Evolutionary conservation across 2,329 filamentous ascomycete genomes (phyloP).

Genomic region (Coniochaeta hoffmannii): DNA sequence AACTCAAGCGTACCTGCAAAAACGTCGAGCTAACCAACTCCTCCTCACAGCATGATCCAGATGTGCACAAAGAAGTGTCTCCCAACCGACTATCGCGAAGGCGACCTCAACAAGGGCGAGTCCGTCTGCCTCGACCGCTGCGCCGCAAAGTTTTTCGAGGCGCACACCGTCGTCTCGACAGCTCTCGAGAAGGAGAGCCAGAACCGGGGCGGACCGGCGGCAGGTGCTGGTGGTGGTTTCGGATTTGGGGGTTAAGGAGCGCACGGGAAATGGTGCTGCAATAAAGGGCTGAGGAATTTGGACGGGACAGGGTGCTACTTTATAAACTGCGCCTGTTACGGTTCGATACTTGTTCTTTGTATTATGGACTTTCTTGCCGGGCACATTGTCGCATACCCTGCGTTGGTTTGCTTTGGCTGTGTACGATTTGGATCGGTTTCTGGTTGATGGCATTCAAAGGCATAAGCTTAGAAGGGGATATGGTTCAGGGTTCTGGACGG

Average conservation of each 20-base stretch:
- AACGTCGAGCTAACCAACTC: neutral
- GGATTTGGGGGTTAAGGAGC: constrained; percentile 3
- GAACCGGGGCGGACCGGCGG: constrained; percentile 48
- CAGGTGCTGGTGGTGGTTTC: constrained; percentile 36
- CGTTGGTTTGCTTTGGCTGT: neutral
- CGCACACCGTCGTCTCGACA: constrained; percentile 95
- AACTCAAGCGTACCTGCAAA: neutral
- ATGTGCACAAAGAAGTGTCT: constrained; percentile 94
- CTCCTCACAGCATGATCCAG: constrained; percentile 60
- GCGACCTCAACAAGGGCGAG: constrained; percentile 97
- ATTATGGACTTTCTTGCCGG: neutral
- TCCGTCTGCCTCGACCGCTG: constrained; percentile 97
- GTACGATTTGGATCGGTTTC: neutral
- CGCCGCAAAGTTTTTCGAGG: constrained; percentile 96
- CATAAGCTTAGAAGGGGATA: neutral
- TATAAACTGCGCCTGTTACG: no score
- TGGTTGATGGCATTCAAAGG: neutral
- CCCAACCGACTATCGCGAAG: constrained; percentile 85
- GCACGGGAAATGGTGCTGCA: no score
- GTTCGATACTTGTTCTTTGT: neutral
- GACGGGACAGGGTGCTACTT: no score
- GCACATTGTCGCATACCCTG: neutral
- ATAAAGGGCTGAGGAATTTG: neutral
- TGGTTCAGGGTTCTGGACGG: neutral
- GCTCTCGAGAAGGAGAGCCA: constrained; percentile 87